Base-by-base conservation (phyloP, 2,329 filamentous ascomycete genomes). In the Coleophoma eucalyptorum region DNA sequence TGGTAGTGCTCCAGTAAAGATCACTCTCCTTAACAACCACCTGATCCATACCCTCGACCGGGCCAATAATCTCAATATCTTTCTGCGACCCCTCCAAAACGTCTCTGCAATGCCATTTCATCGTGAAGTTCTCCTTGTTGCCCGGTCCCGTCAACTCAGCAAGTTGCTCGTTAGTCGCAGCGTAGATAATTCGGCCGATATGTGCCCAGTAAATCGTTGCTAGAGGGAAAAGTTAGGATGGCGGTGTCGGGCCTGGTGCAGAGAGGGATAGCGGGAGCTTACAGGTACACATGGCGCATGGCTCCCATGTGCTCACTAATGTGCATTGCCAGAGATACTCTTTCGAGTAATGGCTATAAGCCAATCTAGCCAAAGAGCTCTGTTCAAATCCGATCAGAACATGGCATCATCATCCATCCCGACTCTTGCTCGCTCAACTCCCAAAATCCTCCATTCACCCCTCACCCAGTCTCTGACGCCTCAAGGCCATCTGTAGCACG, bases 241-340 rank as follows among this genome's bases (percentile, higher is more conserved):
- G 12, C 19, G 42, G 11, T 15, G n/a, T 20, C 32, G 43, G 10
- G 42, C 34, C 18, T 41, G 33, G 31, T 12, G 16, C 21, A 51
- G 61, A 63, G 5, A 61, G 6, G 35, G 6, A 38, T 6, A 6
- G 52, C 13, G 59, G 62, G 18, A 56, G 59, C 49, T 6, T 55
- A 62, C 60, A 52, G 45, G 67, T 65, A 57, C 76, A 80, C 76
- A 80, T 79, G 18, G 74, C 75, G 53, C 77, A 80, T 2, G 77
- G 77, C 60, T 80, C 77, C 76, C 77, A 79, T 11, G 76, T 79
- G 19, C 71, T 74, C 43, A 78, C 72, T 37, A 79, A 60, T 0
- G 76, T 78, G 57, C 75, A 79, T 35, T 58, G 60, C 64, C 72
- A 74, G 2, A 80, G 67, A 56, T 73, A 80, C 13, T 69, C 66